phyloP scores from a whole-genome alignment of 768 basidiomycete species.

The Hypholoma fasciculare region DNA sequence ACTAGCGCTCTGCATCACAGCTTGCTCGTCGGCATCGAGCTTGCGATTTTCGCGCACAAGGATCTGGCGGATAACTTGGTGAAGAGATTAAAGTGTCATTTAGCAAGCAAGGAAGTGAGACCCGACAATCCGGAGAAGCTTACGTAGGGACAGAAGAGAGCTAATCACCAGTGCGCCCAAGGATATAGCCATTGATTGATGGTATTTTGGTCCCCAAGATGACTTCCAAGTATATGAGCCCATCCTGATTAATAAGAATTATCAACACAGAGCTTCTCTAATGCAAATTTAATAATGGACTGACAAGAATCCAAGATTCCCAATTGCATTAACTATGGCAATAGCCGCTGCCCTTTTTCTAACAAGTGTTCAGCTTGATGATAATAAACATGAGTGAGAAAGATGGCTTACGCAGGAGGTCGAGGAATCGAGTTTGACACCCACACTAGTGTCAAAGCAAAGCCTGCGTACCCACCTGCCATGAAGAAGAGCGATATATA shows the following conservation, averaged over 20 bases:
- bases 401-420: slow-evolving; percentile 40
- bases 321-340: slow-evolving; percentile 59
- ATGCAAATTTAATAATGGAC: too few relatives aligned
- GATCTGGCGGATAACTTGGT: slow-evolving; percentile 41
- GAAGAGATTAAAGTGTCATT: too few relatives aligned
- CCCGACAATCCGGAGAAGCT: background rate
- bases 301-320: slow-evolving; percentile 58
- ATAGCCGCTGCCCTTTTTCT: slow-evolving; percentile 58
- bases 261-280: background rate
- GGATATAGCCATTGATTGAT: slow-evolving; percentile 58
- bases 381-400: background rate
- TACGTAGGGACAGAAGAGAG: slow-evolving; percentile 31
- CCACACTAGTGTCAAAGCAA: slow-evolving; percentile 59
- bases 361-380: background rate
- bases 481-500: slow-evolving; percentile 68
- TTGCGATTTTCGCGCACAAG: slow-evolving; percentile 52
- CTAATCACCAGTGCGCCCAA: slow-evolving; percentile 35
- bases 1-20: slow-evolving; percentile 42
- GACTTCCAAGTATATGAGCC: slow-evolving; percentile 64
- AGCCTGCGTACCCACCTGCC: slow-evolving; percentile 48
- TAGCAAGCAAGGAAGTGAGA: too few relatives aligned
- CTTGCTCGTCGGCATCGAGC: slow-evolving; percentile 49
- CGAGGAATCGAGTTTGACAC: slow-evolving; percentile 60
- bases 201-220: slow-evolving; percentile 62
- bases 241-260: slow-evolving; percentile 34